phyloP scores from a whole-genome alignment of 2,329 filamentous ascomycete species.

The Fusarium haematococcum region DNA sequence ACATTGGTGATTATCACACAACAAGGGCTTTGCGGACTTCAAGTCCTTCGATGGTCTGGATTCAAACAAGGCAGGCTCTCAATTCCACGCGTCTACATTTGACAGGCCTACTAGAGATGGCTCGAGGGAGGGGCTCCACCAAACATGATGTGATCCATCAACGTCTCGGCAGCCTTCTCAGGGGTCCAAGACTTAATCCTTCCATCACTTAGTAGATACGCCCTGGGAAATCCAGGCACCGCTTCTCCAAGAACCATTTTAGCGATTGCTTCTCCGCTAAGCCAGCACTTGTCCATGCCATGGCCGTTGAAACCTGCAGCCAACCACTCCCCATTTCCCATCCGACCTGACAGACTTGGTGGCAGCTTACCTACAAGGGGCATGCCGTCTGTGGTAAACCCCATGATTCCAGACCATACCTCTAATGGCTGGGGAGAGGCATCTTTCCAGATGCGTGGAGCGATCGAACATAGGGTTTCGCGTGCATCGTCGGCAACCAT shows the following conservation, averaged over 20 bases:
- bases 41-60: not conserved
- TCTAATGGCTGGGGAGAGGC: not conserved
- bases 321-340: constrained; percentile 56
- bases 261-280: constrained; percentile 56
- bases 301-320: constrained; percentile 61
- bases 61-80: not conserved
- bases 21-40: not conserved
- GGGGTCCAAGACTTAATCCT: constrained; percentile 17
- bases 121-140: constrained; percentile 9
- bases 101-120: constrained; percentile 4
- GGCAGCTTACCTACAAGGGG: constrained; percentile 61
- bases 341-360: constrained; percentile 36
- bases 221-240: constrained; percentile 29
- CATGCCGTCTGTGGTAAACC: constrained; percentile 57
- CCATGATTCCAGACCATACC: constrained; percentile 63
- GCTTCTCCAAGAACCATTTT: constrained; percentile 42
- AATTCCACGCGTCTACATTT: not conserved
- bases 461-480: not conserved
- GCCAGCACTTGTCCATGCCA: constrained; percentile 64
- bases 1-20: not conserved
- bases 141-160: constrained; percentile 32
- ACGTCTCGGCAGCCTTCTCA: constrained; percentile 21
- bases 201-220: constrained; percentile 15
- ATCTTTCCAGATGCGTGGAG: not conserved
- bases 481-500: not conserved